These are phyloP conservation scores for Cryomyces antarcticus DNA, from an alignment of 495 filamentous ascomycete species.

Conservation along the genomic window DNA sequence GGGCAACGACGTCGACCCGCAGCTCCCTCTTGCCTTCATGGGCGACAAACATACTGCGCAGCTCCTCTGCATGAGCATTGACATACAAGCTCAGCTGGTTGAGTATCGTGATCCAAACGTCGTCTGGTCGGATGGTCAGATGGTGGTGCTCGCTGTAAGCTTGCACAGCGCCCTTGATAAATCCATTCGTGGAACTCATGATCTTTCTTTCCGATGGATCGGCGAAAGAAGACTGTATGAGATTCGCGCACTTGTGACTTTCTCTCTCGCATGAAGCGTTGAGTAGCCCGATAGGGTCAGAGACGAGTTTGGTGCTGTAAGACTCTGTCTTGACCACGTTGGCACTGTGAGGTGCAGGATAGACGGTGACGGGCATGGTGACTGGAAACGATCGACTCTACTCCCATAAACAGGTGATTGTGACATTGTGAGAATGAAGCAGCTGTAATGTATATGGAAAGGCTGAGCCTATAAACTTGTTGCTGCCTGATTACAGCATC, in stretches of 20 bases:
- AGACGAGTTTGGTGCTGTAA: neutral
- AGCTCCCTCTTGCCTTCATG: slow-evolving; percentile 19
- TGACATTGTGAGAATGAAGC: no score
- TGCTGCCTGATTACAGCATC: no score
- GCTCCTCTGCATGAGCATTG: slow-evolving; percentile 18
- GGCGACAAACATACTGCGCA: slow-evolving; percentile 17
- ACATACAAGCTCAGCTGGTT: slow-evolving; percentile 8
- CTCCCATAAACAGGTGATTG: no score
- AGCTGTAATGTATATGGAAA: no score
- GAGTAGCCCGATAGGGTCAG: neutral
- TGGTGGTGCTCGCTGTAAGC: slow-evolving; percentile 3
- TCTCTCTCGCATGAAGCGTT: neutral
- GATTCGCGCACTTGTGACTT: neutral
- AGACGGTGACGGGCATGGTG: neutral
- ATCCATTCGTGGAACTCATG: neutral
- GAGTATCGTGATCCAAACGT: slow-evolving; percentile 3
- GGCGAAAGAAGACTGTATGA: slow-evolving; percentile 1
- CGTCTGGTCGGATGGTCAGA: slow-evolving; percentile 2
- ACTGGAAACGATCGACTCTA: neutral
- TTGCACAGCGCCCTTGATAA: neutral
- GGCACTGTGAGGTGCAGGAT: neutral
- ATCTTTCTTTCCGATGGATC: neutral
- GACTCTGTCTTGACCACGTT: neutral
- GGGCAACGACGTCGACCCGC: neutral
- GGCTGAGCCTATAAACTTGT: no score